Evolutionary conservation across 192 early-diverging fungal species (phyloP), one percentile per base, ranked within the genome.

Genomic region (Rhizophlyctis rosea): DNA sequence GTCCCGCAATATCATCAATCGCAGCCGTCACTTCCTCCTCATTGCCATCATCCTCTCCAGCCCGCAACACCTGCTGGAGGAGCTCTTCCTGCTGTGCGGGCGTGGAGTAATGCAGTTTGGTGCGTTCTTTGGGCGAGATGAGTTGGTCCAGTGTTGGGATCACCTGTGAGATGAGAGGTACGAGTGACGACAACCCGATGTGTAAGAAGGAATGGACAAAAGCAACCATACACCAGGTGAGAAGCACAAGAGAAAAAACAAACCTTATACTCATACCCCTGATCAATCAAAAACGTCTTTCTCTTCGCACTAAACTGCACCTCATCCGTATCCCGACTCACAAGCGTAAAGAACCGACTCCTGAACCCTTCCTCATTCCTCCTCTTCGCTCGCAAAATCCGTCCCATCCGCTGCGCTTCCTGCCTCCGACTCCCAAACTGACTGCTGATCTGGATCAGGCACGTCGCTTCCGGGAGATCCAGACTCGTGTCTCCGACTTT

Each of bases 301-400:
- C 96, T 82, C 72, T 95, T 96, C 21, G 94, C 91, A 4, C 92
- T 96, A 60, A 95, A 99, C 58, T 87, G 89, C 89, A 99, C 96
- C 71, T 99, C 97, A 71, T 98, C 91, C 0, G 97, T 99, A 77
- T 99, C 96, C 65, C 85, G 87, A 35, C 88, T 91, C 31, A 99
- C 95, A n/a, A 99, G 78, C 24, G 97, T 96, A 64, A 94, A 99
- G 60, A 99, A 99, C 68, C 94, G 90, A 4, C 90, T 90, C 59
- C 93, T 91, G 80, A 99, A 99, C 0, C 97, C 97, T 68, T 98
- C 96, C 68, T 99, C 97, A 60, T 93, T 96, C 67, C 96, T 84
- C 31, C 97, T 79, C 73, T 98, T 98, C n/a, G 97, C 95, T 61
- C 96, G 82, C 60, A 98, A 71, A 76, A 98, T 98, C 64, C 86